Conservation (phyloP, 495 filamentous ascomycete species). For the Tuber umbilicatum region DNA sequence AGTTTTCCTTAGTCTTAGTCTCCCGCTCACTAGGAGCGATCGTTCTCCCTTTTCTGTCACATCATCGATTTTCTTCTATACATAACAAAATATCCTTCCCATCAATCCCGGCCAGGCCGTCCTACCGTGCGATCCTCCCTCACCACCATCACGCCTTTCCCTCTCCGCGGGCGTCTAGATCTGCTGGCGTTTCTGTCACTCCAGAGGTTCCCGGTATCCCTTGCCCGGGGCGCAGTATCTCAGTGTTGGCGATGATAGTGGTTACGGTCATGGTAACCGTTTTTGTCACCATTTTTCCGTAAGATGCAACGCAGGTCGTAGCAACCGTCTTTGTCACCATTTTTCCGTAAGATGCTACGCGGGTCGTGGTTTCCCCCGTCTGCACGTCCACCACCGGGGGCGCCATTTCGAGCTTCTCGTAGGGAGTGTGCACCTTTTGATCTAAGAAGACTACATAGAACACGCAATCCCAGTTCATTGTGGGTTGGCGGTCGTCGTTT, state of each 20-base stretch:
- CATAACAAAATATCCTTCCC: too few relatives aligned
- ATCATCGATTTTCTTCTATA: too few relatives aligned
- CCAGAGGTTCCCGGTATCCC: conserved; percentile 31
- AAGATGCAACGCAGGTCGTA: conserved; percentile 25
- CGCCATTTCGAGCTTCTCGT: conserved; percentile 36
- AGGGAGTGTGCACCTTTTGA: conserved; percentile 35
- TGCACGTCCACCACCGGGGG: conserved; percentile 14
- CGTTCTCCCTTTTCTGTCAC: too few relatives aligned
- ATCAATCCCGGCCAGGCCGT: too few relatives aligned
- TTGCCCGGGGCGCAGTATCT: conserved; percentile 37
- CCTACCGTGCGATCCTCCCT: too few relatives aligned
- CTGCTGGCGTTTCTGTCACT: conserved; percentile 25
- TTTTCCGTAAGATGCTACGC: conserved; percentile 34
- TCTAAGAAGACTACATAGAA: conserved; percentile 38
- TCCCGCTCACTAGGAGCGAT: too few relatives aligned
- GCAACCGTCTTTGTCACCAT: conserved; percentile 37
- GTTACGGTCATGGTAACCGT: conserved; percentile 39
- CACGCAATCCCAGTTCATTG: conserved; percentile 39
- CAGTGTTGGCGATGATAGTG: conserved; percentile 39
- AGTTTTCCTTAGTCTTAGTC: too few relatives aligned
- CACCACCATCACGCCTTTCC: too few relatives aligned
- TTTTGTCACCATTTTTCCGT: conserved; percentile 38
- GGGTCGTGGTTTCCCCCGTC: conserved; percentile 13
- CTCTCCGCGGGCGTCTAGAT: conserved; percentile 26
- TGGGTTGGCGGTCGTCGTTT: conserved; percentile 16